A percentile compares a stretch with the other conserved stretches of the same genome.
Conservation (phyloP, 148 eudicot species). For the Rhododendron mucronatum region DNA sequence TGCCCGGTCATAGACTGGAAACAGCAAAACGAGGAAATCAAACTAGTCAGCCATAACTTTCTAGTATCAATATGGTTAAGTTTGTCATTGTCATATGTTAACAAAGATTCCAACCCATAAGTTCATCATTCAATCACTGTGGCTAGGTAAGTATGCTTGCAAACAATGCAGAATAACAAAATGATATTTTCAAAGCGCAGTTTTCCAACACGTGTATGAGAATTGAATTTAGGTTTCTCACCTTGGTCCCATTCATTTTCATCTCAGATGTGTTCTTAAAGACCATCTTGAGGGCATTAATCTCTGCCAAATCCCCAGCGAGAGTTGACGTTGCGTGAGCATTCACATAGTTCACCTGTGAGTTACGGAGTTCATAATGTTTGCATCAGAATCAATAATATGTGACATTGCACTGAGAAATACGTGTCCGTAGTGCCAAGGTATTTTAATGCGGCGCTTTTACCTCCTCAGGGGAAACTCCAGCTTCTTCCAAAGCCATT, state of each 20-base stretch:
- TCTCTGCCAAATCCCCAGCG: constrained; percentile 56
- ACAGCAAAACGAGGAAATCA: background rate
- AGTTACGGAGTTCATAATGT: background rate
- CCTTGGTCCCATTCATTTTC: constrained; percentile 65
- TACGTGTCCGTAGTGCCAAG: background rate
- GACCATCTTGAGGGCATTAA: constrained; percentile 47
- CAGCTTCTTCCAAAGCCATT: constrained; percentile 40
- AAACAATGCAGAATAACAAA: background rate
- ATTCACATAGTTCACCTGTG: constrained; percentile 53
- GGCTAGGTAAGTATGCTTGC: background rate
- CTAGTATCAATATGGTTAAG: background rate
- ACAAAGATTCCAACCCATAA: background rate
- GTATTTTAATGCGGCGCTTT: background rate
- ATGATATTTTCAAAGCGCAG: background rate
- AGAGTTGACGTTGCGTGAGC: constrained; percentile 58
- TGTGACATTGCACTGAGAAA: background rate
- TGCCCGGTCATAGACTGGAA: constrained; percentile 59
- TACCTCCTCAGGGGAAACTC: constrained; percentile 59
- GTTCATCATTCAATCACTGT: background rate
- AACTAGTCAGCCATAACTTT: background rate
- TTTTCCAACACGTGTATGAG: background rate
- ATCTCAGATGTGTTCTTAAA: constrained; percentile 55
- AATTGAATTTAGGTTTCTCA: constrained; percentile 2
- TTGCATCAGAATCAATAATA: background rate
- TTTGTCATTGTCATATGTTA: background rate